These are phyloP conservation scores for Penicillium concentricum DNA, from an alignment of 2,329 filamentous ascomycete species.

Conservation along the genomic window DNA sequence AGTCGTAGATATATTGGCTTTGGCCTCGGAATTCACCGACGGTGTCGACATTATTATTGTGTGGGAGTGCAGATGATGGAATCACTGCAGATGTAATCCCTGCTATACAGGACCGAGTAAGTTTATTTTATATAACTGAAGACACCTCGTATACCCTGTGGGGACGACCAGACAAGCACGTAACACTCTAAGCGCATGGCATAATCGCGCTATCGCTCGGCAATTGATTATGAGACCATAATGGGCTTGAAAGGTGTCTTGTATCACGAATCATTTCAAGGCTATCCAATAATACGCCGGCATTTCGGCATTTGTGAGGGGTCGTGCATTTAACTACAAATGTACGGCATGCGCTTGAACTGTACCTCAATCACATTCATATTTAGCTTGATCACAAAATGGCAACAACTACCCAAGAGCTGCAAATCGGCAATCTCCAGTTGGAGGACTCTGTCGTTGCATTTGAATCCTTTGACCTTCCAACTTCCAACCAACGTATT, in stretches of 20 bases:
- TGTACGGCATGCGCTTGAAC: neutral
- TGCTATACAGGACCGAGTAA: neutral
- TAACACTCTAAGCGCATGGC: conserved; percentile 5
- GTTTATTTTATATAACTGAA: neutral
- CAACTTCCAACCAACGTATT: conserved; percentile 42
- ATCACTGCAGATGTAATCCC: neutral
- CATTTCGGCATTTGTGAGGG: conserved; percentile 2
- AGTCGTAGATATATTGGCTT: neutral
- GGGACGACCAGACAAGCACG: conserved; percentile 9
- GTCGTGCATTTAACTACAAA: neutral
- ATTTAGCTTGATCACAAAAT: neutral
- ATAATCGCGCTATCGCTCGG: conserved; percentile 1
- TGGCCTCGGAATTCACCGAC: neutral
- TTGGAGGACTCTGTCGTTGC: conserved; percentile 20
- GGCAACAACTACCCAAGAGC: conserved; percentile 1
- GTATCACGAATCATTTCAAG: neutral
- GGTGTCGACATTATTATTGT: neutral
- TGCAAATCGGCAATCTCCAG: conserved; percentile 14
- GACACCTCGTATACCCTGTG: neutral
- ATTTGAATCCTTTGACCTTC: conserved; percentile 44
- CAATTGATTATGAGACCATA: neutral
- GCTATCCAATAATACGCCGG: neutral
- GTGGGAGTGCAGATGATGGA: neutral
- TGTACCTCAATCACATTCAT: neutral
- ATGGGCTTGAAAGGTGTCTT: neutral